phyloP scores from a whole-genome alignment of 2,329 filamentous ascomycete species.

The Metarhizium anisopliae region DNA sequence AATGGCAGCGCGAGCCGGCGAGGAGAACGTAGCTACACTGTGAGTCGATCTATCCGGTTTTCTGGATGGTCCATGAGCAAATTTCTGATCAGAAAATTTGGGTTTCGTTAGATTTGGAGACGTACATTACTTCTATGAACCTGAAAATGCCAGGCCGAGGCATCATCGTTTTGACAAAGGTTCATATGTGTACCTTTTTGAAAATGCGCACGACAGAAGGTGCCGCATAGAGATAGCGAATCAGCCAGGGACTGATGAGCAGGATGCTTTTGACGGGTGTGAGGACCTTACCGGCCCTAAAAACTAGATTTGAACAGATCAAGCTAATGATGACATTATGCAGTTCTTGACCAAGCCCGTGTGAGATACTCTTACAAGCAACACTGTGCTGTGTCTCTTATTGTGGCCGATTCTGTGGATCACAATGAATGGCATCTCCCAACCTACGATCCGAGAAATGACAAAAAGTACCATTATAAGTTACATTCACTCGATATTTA shows the following conservation, averaged over 20 bases:
- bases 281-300: constrained; percentile 24
- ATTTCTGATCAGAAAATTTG: neutral
- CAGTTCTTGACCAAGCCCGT: constrained; percentile 57
- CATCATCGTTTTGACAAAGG: constrained; percentile 75
- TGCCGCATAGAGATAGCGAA: constrained; percentile 72
- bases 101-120: constrained; percentile 54
- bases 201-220: constrained; percentile 57
- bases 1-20: constrained; percentile 38
- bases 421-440: constrained; percentile 66
- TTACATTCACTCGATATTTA: constrained; percentile 70
- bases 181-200: constrained; percentile 73
- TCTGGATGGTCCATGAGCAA: neutral
- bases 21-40: constrained; percentile 44
- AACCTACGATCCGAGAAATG: constrained; percentile 60
- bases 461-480: constrained; percentile 72
- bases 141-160: constrained; percentile 56
- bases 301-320: neutral
- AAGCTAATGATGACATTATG: constrained; percentile 6
- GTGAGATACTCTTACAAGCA: constrained; percentile 68
- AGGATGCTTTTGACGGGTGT: constrained; percentile 74
- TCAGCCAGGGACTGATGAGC: constrained; percentile 61
- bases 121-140: constrained; percentile 68
- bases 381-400: constrained; percentile 59
- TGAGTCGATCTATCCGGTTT: constrained; percentile 21
- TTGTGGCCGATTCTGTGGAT: constrained; percentile 45